phyloP scores from a whole-genome alignment of 2,329 filamentous ascomycete genomes.

The Geosmithia morbida region DNA sequence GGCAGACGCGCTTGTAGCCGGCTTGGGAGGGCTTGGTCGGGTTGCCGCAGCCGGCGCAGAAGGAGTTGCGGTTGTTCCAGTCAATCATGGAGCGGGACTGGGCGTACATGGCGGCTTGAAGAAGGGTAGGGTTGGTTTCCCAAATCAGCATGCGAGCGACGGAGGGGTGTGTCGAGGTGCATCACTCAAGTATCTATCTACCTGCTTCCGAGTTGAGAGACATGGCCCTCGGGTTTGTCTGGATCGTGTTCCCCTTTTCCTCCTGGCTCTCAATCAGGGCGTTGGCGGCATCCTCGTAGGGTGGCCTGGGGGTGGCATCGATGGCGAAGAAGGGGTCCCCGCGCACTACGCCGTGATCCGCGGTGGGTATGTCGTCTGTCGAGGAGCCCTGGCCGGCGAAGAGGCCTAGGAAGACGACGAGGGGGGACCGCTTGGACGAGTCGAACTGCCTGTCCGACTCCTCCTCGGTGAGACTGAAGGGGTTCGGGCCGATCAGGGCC shows the following conservation, averaged over 20 bases:
- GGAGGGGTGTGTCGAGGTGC: neutral
- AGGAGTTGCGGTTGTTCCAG: constrained; percentile 89
- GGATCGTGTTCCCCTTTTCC: constrained; percentile 47
- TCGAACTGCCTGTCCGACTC: constrained; percentile 61
- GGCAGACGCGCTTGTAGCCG: constrained; percentile 69
- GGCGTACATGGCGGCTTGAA: constrained; percentile 86
- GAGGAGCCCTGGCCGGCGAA: constrained; percentile 47
- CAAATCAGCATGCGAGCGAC: too few relatives aligned
- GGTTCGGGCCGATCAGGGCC: constrained; percentile 54
- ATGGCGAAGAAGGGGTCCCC: constrained; percentile 81
- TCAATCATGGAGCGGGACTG: constrained; percentile 79
- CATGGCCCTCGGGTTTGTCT: constrained; percentile 49
- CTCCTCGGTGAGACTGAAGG: constrained; percentile 58
- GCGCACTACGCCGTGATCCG: constrained; percentile 50
- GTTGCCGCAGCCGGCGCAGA: constrained; percentile 79
- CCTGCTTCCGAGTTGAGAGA: constrained; percentile 46
- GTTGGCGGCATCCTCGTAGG: constrained; percentile 46
- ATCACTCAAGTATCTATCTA: constrained; percentile 24
- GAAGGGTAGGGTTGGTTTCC: too few relatives aligned
- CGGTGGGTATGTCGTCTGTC: constrained; percentile 10
- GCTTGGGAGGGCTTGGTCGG: constrained; percentile 66
- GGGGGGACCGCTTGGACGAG: constrained; percentile 50
- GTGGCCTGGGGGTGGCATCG: constrained; percentile 64
- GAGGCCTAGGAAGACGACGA: constrained; percentile 74
- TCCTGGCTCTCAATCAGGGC: constrained; percentile 25